These are phyloP conservation scores for Theobroma grandiflorum DNA, from an alignment of 441 rosid genomes.

Conservation along the genomic window DNA sequence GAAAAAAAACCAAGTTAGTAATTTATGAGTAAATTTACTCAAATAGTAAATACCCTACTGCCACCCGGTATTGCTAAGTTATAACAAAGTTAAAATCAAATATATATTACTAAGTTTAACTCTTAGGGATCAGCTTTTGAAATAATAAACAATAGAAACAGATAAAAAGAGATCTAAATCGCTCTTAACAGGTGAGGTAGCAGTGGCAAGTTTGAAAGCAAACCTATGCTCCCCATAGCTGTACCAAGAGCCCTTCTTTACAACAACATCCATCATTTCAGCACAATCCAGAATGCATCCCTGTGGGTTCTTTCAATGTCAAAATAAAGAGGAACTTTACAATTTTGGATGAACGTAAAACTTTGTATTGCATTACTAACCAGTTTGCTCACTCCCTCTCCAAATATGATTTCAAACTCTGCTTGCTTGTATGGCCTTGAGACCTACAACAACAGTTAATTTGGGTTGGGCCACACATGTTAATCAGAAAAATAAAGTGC, in stretches of 20 bases:
- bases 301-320: slow-evolving; percentile 49
- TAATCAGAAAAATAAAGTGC: neutral
- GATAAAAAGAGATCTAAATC: neutral
- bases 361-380: slow-evolving; percentile 50
- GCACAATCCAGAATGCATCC: slow-evolving; percentile 95
- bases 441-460: slow-evolving; percentile 56
- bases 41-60: neutral
- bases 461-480: slow-evolving; percentile 3
- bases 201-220: slow-evolving; percentile 26
- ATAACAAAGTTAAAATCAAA: neutral
- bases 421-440: slow-evolving; percentile 98
- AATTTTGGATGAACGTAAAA: slow-evolving; percentile 20
- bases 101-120: neutral
- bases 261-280: slow-evolving; percentile 80
- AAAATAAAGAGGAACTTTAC: slow-evolving; percentile 23
- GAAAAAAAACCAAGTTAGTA: neutral
- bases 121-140: slow-evolving; percentile 5
- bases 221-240: slow-evolving; percentile 91
- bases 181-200: neutral
- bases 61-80: neutral
- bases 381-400: slow-evolving; percentile 96
- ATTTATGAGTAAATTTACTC: neutral
- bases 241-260: slow-evolving; percentile 96
- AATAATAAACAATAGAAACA: neutral
- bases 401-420: slow-evolving; percentile 92